Evolutionary conservation across 305 asterid genomes (phyloP).

Genomic region (Fraxinus platypoda): DNA sequence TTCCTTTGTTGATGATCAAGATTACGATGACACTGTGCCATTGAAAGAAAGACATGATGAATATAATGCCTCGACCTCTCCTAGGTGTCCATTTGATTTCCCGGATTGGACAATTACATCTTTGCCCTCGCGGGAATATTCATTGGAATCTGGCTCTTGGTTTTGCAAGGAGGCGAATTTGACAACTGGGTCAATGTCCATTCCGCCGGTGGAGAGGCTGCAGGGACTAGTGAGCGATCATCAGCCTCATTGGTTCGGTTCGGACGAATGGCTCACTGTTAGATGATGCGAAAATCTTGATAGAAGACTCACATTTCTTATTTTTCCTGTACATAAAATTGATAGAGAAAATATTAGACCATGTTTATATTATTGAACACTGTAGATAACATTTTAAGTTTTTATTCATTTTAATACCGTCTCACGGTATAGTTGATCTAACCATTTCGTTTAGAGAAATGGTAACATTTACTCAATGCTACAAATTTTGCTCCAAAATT

Average conservation of each 20-base stretch:
- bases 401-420: neutral
- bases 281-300: slow-evolving; percentile 31
- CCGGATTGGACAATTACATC: slow-evolving; percentile 54
- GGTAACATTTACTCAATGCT: neutral
- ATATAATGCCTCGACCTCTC: slow-evolving; percentile 38
- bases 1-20: slow-evolving; percentile 35
- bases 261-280: slow-evolving; percentile 35
- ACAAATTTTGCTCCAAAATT: neutral
- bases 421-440: neutral
- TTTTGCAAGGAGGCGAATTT: neutral
- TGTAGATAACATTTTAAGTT: neutral
- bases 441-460: neutral
- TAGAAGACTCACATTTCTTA: neutral
- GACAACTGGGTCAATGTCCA: slow-evolving; percentile 18
- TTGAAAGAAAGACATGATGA: neutral
- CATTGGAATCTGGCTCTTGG: slow-evolving; percentile 17
- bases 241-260: slow-evolving; percentile 23
- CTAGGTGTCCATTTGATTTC: slow-evolving; percentile 67
- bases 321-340: neutral
- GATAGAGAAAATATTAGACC: neutral
- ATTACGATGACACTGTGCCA: slow-evolving; percentile 21
- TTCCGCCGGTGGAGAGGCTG: slow-evolving; percentile 30
- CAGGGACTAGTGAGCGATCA: slow-evolving; percentile 13
- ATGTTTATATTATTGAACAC: neutral
- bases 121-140: slow-evolving; percentile 32